Conservation (phyloP, 169 alveolate species). For the Plasmodium reichenowi region DNA sequence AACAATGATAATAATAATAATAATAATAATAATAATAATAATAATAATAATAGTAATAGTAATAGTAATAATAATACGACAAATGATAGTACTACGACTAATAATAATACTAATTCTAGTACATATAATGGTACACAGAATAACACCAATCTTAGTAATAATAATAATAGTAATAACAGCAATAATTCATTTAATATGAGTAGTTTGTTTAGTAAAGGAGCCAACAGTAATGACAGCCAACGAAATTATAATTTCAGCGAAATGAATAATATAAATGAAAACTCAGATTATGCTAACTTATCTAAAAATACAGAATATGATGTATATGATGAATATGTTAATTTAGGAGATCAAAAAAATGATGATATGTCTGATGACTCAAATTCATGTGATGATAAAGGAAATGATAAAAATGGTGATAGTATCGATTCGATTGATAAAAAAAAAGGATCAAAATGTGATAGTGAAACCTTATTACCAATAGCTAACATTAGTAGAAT, state of each 20-base stretch:
- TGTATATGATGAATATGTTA: constrained; percentile 21
- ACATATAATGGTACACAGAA: not conserved
- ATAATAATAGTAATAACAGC: not conserved
- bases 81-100: not conserved
- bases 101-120: not conserved
- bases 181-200: not conserved
- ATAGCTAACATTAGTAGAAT: constrained; percentile 96
- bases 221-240: not conserved
- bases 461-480: constrained; percentile 87
- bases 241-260: not conserved
- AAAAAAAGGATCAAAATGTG: constrained; percentile 21
- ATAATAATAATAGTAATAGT: not conserved
- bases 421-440: constrained; percentile 20
- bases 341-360: constrained; percentile 23
- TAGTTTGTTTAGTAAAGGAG: not conserved
- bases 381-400: constrained; percentile 35
- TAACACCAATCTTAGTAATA: constrained; percentile 1
- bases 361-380: constrained; percentile 38
- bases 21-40: not conserved
- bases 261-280: constrained; percentile 5
- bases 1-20: not conserved
- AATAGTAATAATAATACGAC: not conserved
- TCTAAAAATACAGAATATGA: constrained; percentile 6
- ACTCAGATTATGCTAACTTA: constrained; percentile 6
- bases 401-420: constrained; percentile 8